Evolutionary conservation across 202 grass and related monocot genomes (phyloP).

Genomic region (Zoysia matrella): DNA sequence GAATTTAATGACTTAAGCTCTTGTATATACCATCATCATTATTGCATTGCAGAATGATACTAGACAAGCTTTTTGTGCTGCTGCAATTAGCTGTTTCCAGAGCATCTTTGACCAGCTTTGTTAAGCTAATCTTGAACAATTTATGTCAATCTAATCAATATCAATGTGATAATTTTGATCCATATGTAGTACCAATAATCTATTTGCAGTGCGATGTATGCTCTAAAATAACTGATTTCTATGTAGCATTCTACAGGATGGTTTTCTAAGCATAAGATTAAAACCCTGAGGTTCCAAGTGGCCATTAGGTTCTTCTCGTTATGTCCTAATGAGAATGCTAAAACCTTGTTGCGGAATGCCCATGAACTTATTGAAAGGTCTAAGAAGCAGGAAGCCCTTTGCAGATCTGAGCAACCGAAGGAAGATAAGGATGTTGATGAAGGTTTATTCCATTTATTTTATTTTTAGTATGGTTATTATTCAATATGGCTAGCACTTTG

Average conservation of each 20-base stretch:
- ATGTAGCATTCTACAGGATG: constrained; percentile 80
- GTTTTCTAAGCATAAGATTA: constrained; percentile 79
- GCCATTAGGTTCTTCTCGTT: constrained; percentile 77
- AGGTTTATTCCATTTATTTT: constrained; percentile 55
- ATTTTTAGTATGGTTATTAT: background rate
- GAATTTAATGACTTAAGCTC: background rate
- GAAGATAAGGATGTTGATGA: constrained; percentile 53
- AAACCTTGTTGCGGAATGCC: constrained; percentile 56
- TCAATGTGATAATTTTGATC: constrained; percentile 14
- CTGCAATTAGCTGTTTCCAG: background rate
- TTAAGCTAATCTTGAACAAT: background rate
- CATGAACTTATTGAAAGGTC: constrained; percentile 68
- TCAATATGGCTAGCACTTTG: background rate
- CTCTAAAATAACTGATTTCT: constrained; percentile 50
- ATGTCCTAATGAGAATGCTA: constrained; percentile 57
- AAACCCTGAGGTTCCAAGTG: constrained; percentile 73
- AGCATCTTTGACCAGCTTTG: constrained; percentile 5
- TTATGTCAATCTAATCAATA: constrained; percentile 19
- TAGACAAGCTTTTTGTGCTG: constrained; percentile 1
- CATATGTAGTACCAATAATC: constrained; percentile 14
- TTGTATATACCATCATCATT: constrained; percentile 24
- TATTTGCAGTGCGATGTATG: constrained; percentile 18
- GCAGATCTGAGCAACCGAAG: constrained; percentile 54
- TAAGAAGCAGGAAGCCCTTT: constrained; percentile 76
- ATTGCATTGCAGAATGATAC: constrained; percentile 10